These are phyloP conservation scores for Mycogone perniciosa DNA, from an alignment of 2,329 filamentous ascomycete species.

Conservation along the genomic window DNA sequence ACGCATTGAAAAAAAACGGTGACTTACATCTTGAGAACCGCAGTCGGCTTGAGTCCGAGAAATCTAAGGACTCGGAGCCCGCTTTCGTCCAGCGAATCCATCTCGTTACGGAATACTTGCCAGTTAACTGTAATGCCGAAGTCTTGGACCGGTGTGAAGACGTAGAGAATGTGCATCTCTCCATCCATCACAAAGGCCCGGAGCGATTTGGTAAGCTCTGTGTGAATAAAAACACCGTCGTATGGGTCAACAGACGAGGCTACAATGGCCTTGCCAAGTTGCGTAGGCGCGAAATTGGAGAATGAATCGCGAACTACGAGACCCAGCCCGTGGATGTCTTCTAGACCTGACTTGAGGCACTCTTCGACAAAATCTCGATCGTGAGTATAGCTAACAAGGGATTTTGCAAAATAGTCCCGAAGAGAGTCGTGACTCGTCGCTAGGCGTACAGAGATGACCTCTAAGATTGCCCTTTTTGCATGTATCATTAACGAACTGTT, in stretches of 20 bases:
- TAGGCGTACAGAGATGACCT: conserved; percentile 62
- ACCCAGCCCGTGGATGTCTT: conserved; percentile 48
- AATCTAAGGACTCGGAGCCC: conserved; percentile 62
- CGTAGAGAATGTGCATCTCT: conserved; percentile 73
- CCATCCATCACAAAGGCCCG: conserved; percentile 73
- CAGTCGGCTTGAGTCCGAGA: conserved; percentile 60
- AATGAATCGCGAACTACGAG: conserved; percentile 48
- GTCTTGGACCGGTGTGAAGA: conserved; percentile 66
- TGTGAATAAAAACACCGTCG: conserved; percentile 66
- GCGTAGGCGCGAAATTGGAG: conserved; percentile 53
- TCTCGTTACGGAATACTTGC: conserved; percentile 64
- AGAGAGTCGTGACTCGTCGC: conserved; percentile 60
- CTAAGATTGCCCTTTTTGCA: conserved; percentile 55
- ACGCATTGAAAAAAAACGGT: no score
- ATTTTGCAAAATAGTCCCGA: conserved; percentile 61
- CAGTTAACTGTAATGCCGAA: conserved; percentile 56
- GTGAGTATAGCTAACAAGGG: conserved; percentile 56
- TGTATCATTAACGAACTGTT: not conserved
- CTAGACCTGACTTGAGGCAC: conserved; percentile 53
- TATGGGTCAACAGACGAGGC: conserved; percentile 67
- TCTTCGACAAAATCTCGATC: conserved; percentile 42
- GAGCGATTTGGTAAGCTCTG: conserved; percentile 61
- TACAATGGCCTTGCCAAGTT: conserved; percentile 64
- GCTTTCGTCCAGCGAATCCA: conserved; percentile 65
- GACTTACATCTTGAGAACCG: conserved; percentile 59